Evolutionary conservation across 495 filamentous ascomycete species (phyloP).

Genomic region (Penicillium coprophilum): DNA sequence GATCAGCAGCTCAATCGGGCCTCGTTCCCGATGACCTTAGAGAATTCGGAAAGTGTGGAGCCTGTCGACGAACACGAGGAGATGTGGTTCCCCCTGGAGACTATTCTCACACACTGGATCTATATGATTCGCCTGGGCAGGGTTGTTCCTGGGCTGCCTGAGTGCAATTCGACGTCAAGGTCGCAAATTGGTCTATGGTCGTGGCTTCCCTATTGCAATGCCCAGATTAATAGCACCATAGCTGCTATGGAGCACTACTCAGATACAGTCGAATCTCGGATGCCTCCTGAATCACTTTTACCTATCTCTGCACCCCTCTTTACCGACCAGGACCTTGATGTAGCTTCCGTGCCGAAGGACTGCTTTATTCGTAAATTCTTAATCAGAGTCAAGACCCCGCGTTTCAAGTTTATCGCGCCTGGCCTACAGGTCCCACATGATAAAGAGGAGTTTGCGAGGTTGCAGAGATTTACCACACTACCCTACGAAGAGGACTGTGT

Average conservation of each 20-base stretch:
- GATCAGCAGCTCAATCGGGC: conserved; percentile 20
- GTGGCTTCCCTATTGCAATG: conserved; percentile 20
- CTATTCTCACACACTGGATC: conserved; percentile 41
- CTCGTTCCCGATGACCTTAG: conserved; percentile 15
- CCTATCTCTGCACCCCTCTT: conserved; percentile 20
- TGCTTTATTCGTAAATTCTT: conserved; percentile 36
- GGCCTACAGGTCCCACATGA: conserved; percentile 32
- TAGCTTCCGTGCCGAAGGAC: conserved; percentile 28
- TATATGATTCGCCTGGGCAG: conserved; percentile 32
- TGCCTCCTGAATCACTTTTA: conserved; percentile 14
- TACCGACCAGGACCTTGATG: conserved; percentile 24
- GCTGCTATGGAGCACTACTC: conserved; percentile 19
- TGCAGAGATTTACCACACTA: conserved; percentile 25
- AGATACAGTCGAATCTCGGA: conserved; percentile 20
- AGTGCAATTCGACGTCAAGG: no score
- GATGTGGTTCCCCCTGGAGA: conserved; percentile 42
- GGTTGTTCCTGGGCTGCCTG: conserved; percentile 5
- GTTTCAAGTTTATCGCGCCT: conserved; percentile 37
- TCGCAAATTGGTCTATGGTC: conserved; percentile 15
- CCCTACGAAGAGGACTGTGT: conserved; percentile 16
- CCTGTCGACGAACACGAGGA: conserved; percentile 22
- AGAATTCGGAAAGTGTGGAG: conserved; percentile 14
- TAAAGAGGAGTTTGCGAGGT: conserved; percentile 21
- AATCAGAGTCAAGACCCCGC: conserved; percentile 29
- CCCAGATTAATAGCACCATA: conserved; percentile 20